Evolutionary conservation across 257 asterid genomes (phyloP), one percentile per base, ranked within the genome.

Genomic region (Penstemon davidsonii): DNA sequence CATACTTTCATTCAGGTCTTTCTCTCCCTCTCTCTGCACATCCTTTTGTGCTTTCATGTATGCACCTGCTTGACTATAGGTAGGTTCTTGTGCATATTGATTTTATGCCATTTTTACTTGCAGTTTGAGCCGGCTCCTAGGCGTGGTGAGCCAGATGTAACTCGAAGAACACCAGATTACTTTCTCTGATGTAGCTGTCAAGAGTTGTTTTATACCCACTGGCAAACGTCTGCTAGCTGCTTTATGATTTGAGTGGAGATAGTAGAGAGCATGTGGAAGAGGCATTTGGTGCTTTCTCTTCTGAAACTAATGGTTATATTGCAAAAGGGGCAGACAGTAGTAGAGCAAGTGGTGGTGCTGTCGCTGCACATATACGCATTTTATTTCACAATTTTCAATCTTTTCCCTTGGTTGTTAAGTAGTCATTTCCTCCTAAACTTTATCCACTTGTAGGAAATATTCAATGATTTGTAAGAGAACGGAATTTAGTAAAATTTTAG

Each of bases 91-190:
- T 44, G 13, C 3, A 45, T n/a, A 64, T 64, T 62, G 37, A 51
- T 12, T 15, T 10, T 37, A 9, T 36, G 33, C 8, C 4, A 13
- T 43, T 73, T 47, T 11, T 7, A 41, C 18, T 68, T 64, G 81
- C 87, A 89, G 96, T 89, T 89, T 82, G 96, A 89, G 69, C 96
- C 96, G 70, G 96, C 95, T 71, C 95, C 96, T 9, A 85, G 92
- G 66, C 81, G 96, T 13, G 96, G 95, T 15, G 96, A 87, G 70
- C 96, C 95, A 70, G 91, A 86, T 82, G 96, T 89, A 55, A 89
- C 95, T 69, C 85, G 96, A 80, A 83, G 96, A 75, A 87, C 92
- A 65, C 96, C 96, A 25, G 96, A 89, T 79, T 89, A 89, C 82
- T 89, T 89, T 72, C 82, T 89, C 59, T 89, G 83, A 88, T 73